phyloP scores from a whole-genome alignment of 164 flowering plant genomes.

The Platanus orientalis region DNA sequence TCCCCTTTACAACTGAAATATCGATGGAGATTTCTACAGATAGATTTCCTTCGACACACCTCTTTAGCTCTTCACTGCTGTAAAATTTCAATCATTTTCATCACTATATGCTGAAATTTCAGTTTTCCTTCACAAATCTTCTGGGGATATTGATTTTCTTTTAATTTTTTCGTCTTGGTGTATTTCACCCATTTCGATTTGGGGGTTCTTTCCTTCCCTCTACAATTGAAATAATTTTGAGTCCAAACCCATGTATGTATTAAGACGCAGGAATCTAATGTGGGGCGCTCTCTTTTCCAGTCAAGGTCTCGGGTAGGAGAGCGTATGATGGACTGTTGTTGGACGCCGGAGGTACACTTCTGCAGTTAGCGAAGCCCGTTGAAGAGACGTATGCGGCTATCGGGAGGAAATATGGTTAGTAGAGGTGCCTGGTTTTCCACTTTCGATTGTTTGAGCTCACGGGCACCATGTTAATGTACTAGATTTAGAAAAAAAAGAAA shows the following conservation, averaged over 20 bases:
- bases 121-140: background rate
- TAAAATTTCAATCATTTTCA: background rate
- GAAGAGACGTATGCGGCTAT: conserved; percentile 68
- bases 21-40: conserved; percentile 23
- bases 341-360: conserved; percentile 94
- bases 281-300: conserved; percentile 8
- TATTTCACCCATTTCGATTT: background rate
- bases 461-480: no score
- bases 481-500: no score
- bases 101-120: background rate
- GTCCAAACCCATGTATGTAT: background rate
- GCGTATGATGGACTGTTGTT: conserved; percentile 74
- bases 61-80: background rate
- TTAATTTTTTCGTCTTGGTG: background rate
- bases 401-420: conserved; percentile 72
- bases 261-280: conserved; percentile 2
- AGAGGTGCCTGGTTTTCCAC: background rate
- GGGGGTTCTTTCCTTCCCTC: background rate
- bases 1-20: background rate
- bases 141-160: background rate
- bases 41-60: background rate
- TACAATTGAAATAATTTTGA: background rate
- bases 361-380: conserved; percentile 83
- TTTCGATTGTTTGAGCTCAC: no score
- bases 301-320: conserved; percentile 24